phyloP scores from a whole-genome alignment of 106 monocot genomes.

The Ottelia alismoides region DNA sequence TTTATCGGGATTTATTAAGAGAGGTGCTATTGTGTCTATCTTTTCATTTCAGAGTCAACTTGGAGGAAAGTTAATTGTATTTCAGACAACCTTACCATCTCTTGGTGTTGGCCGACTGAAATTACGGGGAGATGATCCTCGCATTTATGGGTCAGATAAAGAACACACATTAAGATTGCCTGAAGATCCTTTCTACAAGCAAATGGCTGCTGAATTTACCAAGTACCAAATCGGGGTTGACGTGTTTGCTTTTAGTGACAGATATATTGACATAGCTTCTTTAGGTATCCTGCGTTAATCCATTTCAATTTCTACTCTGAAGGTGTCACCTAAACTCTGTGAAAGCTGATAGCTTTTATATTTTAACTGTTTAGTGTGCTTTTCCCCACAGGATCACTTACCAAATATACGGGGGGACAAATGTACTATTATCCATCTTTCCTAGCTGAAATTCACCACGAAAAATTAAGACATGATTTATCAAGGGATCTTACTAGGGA shows the following conservation, averaged over 20 bases:
- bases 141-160: constrained; percentile 85
- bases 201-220: constrained; percentile 97
- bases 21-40: background rate
- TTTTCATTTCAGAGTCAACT: constrained; percentile 64
- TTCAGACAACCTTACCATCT: constrained; percentile 90
- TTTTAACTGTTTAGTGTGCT: no score
- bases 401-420: constrained; percentile 95
- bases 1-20: background rate
- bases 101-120: constrained; percentile 78
- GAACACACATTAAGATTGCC: constrained; percentile 65
- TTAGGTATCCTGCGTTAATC: constrained; percentile 52
- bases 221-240: constrained; percentile 90
- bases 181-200: constrained; percentile 97
- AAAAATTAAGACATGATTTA: constrained; percentile 72
- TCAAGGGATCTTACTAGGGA: constrained; percentile 84
- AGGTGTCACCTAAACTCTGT: no score
- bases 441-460: constrained; percentile 38
- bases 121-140: constrained; percentile 81
- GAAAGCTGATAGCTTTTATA: no score
- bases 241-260: constrained; percentile 67
- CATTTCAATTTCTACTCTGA: constrained; percentile 3
- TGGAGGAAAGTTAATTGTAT: constrained; percentile 82
- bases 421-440: constrained; percentile 94
- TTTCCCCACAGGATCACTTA: constrained; percentile 48
- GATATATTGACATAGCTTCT: constrained; percentile 84